A percentile compares a stretch with the other conserved stretches of the same genome.
phyloP scores from a whole-genome alignment of 2,329 filamentous ascomycete species.

The Monilinia laxa region DNA sequence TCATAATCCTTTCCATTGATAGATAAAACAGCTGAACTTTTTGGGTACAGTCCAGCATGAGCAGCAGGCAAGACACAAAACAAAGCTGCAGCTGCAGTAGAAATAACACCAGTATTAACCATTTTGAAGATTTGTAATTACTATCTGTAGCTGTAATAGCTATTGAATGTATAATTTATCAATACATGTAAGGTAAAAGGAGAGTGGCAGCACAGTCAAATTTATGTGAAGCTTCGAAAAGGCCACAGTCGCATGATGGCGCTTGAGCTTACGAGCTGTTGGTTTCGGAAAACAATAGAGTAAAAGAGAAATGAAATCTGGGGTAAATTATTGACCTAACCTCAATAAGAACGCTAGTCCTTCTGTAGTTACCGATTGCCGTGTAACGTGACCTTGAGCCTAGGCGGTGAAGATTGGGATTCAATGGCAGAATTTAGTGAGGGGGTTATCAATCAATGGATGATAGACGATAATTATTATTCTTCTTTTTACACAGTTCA shows the following conservation, averaged over 20 bases:
- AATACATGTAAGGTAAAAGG: conserved; percentile 7
- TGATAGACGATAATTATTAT: no score
- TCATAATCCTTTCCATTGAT: conserved; percentile 78
- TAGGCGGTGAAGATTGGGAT: not conserved
- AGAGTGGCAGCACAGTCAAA: not conserved
- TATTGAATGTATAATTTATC: conserved; percentile 8
- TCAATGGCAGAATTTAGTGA: conserved; percentile 14
- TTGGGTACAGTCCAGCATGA: conserved; percentile 74
- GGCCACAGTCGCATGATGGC: conserved; percentile 24
- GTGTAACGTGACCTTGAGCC: not conserved
- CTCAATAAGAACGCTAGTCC: no score
- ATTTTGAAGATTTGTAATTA: conserved; percentile 42
- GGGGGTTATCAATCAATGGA: not conserved
- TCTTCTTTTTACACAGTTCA: no score
- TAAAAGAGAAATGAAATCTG: conserved; percentile 13
- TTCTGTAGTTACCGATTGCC: no score
- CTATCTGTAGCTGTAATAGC: conserved; percentile 14
- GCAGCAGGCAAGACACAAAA: conserved; percentile 62
- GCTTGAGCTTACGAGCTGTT: conserved; percentile 11
- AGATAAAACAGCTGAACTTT: conserved; percentile 84
- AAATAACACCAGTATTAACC: conserved; percentile 54
- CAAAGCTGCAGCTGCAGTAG: conserved; percentile 57
- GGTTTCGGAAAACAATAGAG: not conserved
- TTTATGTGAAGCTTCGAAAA: conserved; percentile 20
- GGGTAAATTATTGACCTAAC: conserved; percentile 10